phyloP scores from a whole-genome alignment of 352 stramenopile species.

The Phytophthora litchii region DNA sequence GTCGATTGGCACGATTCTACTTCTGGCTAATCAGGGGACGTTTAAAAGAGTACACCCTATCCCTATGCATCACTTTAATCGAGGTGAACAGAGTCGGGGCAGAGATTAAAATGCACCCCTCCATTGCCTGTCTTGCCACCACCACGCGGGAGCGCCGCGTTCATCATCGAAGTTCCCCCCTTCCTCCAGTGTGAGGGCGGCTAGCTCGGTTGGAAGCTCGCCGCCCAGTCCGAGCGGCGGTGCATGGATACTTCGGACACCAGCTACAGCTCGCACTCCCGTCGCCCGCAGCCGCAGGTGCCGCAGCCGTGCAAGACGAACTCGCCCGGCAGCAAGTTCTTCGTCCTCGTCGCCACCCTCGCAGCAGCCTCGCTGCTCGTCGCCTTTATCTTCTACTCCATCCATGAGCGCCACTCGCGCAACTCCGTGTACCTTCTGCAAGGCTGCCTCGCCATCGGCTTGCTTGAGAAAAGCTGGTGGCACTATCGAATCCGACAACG shows the following conservation, averaged over 20 bases:
- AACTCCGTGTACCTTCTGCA: conserved; percentile 43
- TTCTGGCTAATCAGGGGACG: too few relatives aligned
- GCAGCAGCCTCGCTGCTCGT: conserved; percentile 27
- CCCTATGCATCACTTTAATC: conserved; percentile 24
- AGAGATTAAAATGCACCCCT: conserved; percentile 26
- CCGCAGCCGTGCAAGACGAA: conserved; percentile 24
- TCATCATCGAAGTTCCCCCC: conserved; percentile 2
- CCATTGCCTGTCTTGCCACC: conserved; percentile 7
- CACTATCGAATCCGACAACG: conserved; percentile 66
- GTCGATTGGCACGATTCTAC: too few relatives aligned
- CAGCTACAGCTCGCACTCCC: conserved; percentile 21
- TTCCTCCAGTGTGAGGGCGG: conserved; percentile 18
- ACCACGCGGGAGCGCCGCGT: conserved; percentile 7
- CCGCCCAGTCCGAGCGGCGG: conserved; percentile 25
- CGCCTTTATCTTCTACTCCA: conserved; percentile 45
- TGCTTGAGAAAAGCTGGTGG: conserved; percentile 66
- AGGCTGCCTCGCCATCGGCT: conserved; percentile 44
- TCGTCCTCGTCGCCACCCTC: conserved; percentile 22
- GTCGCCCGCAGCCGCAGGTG: conserved; percentile 2
- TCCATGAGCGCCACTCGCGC: conserved; percentile 39
- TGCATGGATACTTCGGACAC: conserved; percentile 23
- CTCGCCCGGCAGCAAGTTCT: conserved; percentile 15
- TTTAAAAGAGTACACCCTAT: background rate
- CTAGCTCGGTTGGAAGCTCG: conserved; percentile 27
- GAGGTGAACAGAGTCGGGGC: conserved; percentile 3